Percentiles rank a stretch among this genome's conserved stretches.
phyloP scores from a whole-genome alignment of 345 rosid genomes.

The Salix viminalis region DNA sequence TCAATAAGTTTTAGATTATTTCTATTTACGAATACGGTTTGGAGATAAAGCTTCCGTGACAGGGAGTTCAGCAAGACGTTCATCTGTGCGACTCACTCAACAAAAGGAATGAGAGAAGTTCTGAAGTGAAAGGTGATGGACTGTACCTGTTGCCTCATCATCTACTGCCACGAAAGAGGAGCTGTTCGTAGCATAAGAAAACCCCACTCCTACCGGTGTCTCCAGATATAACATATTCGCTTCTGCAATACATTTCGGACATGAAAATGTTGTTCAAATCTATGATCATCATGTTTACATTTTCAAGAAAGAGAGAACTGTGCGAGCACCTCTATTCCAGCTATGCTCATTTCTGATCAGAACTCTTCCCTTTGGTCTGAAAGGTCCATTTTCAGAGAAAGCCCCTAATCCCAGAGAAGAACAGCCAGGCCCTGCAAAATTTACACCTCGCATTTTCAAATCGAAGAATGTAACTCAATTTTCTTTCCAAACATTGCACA shows the following conservation, averaged over 20 bases:
- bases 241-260: conserved; percentile 41
- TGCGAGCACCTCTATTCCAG: conserved; percentile 76
- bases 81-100: neutral
- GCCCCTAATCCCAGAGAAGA: conserved; percentile 97
- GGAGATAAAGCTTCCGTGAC: neutral
- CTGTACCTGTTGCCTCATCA: conserved; percentile 36
- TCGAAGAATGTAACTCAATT: conserved; percentile 2
- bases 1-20: no score
- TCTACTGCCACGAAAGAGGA: conserved; percentile 61
- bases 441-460: neutral
- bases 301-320: neutral
- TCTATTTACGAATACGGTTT: neutral
- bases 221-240: conserved; percentile 94
- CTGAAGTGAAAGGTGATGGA: conserved; percentile 3
- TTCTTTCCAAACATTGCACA: neutral
- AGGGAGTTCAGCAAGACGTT: neutral
- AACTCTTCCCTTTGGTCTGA: conserved; percentile 72
- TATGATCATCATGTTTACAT: neutral
- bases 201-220: conserved; percentile 93
- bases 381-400: conserved; percentile 94
- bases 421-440: conserved; percentile 76
- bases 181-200: conserved; percentile 71
- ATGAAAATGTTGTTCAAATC: neutral
- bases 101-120: conserved; percentile 10
- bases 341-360: conserved; percentile 74